A percentile compares a stretch with the other conserved stretches of the same genome.
phyloP scores from a whole-genome alignment of 495 filamentous ascomycete genomes.

The Penicillium ochrochloron region DNA sequence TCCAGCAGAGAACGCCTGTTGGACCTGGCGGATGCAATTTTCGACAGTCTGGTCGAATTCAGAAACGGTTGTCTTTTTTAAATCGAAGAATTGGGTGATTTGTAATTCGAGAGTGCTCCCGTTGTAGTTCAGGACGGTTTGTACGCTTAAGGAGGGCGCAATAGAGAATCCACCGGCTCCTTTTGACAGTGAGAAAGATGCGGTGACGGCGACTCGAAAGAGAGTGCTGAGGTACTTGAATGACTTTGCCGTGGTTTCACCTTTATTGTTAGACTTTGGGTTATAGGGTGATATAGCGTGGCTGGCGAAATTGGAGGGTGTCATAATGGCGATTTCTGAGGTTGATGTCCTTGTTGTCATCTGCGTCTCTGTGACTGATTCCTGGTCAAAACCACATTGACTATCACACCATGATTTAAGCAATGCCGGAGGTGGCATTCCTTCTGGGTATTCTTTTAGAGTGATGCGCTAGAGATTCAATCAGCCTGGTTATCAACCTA shows the following conservation, averaged over 20 bases:
- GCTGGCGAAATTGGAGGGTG: not conserved
- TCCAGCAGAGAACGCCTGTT: not conserved
- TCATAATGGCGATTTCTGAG: not conserved
- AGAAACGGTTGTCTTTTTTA: not conserved
- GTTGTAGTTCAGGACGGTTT: not conserved
- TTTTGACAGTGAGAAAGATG: constrained; percentile 5
- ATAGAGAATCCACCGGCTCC: constrained; percentile 3
- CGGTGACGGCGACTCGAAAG: constrained; percentile 3
- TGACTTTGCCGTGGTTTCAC: not conserved
- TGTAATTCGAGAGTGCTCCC: not conserved
- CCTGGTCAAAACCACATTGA: not conserved
- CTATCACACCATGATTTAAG: constrained; percentile 6
- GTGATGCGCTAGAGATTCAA: not conserved
- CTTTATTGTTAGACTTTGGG: not conserved
- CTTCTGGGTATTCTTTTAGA: not conserved
- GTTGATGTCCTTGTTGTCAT: not conserved
- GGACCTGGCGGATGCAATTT: constrained; percentile 3
- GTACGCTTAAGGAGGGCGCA: not conserved
- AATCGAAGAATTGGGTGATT: not conserved
- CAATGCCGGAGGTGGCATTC: constrained; percentile 2
- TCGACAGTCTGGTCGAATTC: not conserved
- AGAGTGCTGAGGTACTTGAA: constrained; percentile 3
- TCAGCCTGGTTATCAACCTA: not conserved
- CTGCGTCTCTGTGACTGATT: not conserved
- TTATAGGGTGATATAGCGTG: not conserved